These are phyloP conservation scores for Botryotinia globosa DNA, from an alignment of 2,329 filamentous ascomycete species.

Conservation along the genomic window DNA sequence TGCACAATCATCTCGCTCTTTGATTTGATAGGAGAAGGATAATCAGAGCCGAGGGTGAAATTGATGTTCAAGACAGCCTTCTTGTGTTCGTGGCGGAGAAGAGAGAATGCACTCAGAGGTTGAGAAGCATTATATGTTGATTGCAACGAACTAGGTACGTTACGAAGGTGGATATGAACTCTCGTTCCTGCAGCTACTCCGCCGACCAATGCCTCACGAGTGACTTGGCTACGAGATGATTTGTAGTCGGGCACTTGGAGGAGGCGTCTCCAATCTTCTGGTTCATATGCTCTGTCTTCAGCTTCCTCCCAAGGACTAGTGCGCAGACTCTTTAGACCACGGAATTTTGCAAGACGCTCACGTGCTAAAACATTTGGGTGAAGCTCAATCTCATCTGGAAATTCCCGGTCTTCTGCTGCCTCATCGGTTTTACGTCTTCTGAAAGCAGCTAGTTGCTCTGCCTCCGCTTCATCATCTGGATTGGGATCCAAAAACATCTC, in stretches of 20 bases:
- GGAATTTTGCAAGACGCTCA: constrained; percentile 81
- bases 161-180: constrained; percentile 72
- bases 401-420: constrained; percentile 86
- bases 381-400: constrained; percentile 95
- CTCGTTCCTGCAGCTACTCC: constrained; percentile 81
- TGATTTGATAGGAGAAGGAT: constrained; percentile 73
- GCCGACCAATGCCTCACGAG: constrained; percentile 82
- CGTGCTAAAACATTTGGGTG: constrained; percentile 82
- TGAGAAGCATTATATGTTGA: constrained; percentile 50
- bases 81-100: constrained; percentile 94
- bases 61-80: constrained; percentile 85
- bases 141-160: constrained; percentile 54
- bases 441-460: constrained; percentile 77
- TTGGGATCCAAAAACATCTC: constrained; percentile 79
- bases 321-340: constrained; percentile 87
- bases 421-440: constrained; percentile 75
- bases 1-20: constrained; percentile 93
- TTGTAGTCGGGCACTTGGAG: constrained; percentile 89
- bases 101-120: constrained; percentile 76
- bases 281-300: constrained; percentile 83
- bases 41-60: constrained; percentile 78
- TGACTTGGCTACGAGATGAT: constrained; percentile 70
- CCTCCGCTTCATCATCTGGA: constrained; percentile 78
- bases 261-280: constrained; percentile 83
- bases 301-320: constrained; percentile 86